Base-by-base conservation (phyloP, 441 rosid species). In the Erysimum cheiri region DNA sequence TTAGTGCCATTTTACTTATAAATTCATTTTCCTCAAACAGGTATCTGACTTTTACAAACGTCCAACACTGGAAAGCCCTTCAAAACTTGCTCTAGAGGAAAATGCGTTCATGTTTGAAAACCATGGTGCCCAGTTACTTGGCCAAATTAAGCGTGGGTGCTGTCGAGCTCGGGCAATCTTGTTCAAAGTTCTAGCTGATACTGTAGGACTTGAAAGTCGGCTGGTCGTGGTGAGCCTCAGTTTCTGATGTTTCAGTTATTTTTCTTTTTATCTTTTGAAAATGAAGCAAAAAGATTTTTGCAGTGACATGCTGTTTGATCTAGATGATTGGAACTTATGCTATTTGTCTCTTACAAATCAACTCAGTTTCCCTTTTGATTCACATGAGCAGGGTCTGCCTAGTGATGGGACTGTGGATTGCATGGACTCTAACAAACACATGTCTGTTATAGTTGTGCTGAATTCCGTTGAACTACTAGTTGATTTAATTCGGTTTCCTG, bases 81-180 rank as follows among this genome's bases (percentile, higher is more conserved):
- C 96, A 65, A 96, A 87, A 85, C 85, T 87, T 84, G 88, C 82
- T 48, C 69, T 82, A 58, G 98, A 91, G 72, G 99, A 96, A 76
- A 80, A 86, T 55, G 82, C 89, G 48, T 85, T 83, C 59, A 65
- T 87, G 80, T 81, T 86, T 77, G 98, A 96, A 76, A 83, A 78
- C 73, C 88, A 83, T 75, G 87, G 85, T 71, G 83, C 91, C 71
- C 99, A 93, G 80, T 67, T 93, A 84, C 87, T 96, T 77, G 98
- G 99, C 64, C 97, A 93, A 81, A 91, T 96, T 81, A 93, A 73
- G 82, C 91, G 90, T 63, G 96, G 99, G 46, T 87, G 93, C 60
- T 96, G 98, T 73, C 90, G 97, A 79, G 88, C 94, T 67, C 93
- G 99, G 72, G 98, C 99, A 49, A 91, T 96, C 60, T 80, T 93